Base-by-base conservation (phyloP, 495 filamentous ascomycete genomes). In the Penicillium odoratum region DNA sequence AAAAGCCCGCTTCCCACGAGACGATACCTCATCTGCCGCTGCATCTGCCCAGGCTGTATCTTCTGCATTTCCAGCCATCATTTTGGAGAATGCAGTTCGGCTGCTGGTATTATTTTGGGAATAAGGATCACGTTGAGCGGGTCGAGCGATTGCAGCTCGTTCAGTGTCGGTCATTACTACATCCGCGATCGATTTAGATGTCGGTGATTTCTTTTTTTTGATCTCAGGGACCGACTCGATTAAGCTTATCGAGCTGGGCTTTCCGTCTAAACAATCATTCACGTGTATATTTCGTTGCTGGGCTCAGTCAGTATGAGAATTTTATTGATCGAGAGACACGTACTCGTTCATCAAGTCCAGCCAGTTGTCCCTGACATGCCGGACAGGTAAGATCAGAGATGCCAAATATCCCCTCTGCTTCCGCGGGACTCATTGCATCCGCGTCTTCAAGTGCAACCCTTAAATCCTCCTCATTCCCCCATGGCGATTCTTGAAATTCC, bases 31-130 rank as follows among this genome's bases (percentile, higher is more conserved):
- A 0, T 88, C 79, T 21, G 92, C 89, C 4, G 93, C 90, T 15
- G 94, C 93, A 4, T 80, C 82, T 2, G 90, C 85, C 95, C 95
- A 98, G 2, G 94, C 94, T 0, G 83, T 79, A 69, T 97, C 88
- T 75, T 97, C 94, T 21, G 89, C 89, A 69, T 96, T 91, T 8
- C 85, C 83, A 5, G 91, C 87, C 93, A 98, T 97, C 42, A 98
- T 76, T 68, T 90, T 94, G 10, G 90, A 86, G 62, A 98, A 98
- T 2, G 92, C 93, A 0, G 92, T 93, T 15, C 60, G 61, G 10
- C 65, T 59, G 1, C 38, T 61, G 21, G 71, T 55, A 6, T 72
- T 58, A 26, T 74, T 81, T 9, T 88, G 64, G 7, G 76, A 73
- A 59, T 89, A 88, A 10, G 92, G 92, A 62, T 88, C 91, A 15